Percentiles rank a stretch among this genome's conserved stretches.
Conservation (phyloP, 78 protist genomes). For the Anaeramoeba flamelloides region DNA sequence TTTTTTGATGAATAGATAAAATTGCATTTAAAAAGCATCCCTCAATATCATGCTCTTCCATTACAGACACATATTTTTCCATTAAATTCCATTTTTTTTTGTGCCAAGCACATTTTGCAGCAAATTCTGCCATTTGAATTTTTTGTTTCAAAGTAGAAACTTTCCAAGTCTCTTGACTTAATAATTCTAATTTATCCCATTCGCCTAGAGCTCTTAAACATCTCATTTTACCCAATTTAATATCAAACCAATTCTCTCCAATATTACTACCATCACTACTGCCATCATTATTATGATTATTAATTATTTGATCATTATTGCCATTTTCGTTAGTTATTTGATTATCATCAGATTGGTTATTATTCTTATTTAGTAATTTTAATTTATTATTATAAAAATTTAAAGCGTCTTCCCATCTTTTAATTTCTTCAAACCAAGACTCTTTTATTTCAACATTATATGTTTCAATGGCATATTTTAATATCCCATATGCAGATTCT, state of each 20-base stretch:
- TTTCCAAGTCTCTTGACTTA: neutral
- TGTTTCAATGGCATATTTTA: constrained; percentile 13
- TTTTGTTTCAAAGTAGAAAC: neutral
- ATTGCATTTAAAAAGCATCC: neutral
- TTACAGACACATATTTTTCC: neutral
- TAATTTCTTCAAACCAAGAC: no score
- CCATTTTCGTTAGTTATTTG: no score
- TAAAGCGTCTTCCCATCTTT: no score
- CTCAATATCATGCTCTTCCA: neutral
- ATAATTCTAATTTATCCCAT: neutral
- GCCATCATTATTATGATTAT: no score
- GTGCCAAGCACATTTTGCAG: neutral
- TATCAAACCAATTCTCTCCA: no score
- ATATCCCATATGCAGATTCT: constrained; percentile 79
- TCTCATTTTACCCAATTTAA: neutral
- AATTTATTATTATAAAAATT: no score
- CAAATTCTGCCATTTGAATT: neutral
- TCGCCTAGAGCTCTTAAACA: neutral
- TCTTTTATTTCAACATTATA: no score
- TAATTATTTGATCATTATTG: no score
- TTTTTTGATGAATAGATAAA: neutral
- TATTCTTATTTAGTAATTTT: no score
- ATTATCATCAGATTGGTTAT: no score
- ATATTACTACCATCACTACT: no score
- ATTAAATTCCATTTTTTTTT: neutral